Conservation (phyloP, 148 eudicot species). For the Tetragonia tetragonoides region DNA sequence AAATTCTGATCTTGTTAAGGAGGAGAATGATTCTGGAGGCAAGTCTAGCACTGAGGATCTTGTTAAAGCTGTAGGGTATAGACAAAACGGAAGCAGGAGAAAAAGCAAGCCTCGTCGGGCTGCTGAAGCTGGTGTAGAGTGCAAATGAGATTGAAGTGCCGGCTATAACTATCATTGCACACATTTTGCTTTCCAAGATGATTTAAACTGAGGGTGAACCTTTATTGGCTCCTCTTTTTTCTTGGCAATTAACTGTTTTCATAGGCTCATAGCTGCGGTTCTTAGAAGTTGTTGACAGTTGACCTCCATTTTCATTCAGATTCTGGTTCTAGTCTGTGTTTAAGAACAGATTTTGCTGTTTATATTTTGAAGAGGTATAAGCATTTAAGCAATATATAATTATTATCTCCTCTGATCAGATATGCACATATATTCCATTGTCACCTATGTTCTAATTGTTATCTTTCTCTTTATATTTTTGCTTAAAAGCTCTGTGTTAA, state of each 20-base stretch:
- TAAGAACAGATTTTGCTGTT: constrained; percentile 19
- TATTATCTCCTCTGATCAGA: background rate
- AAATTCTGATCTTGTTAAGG: constrained; percentile 32
- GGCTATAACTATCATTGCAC: constrained; percentile 7
- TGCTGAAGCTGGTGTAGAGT: constrained; percentile 84
- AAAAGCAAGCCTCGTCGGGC: constrained; percentile 78
- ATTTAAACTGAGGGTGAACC: constrained; percentile 11
- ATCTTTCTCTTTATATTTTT: background rate
- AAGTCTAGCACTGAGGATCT: constrained; percentile 27
- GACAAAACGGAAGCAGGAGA: constrained; percentile 68
- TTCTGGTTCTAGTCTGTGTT: constrained; percentile 6
- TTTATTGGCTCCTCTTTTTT: constrained; percentile 16
- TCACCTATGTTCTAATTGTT: background rate
- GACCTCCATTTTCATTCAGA: background rate
- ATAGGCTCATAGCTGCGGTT: background rate
- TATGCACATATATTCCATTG: background rate
- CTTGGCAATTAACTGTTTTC: background rate
- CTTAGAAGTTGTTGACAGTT: constrained; percentile 9
- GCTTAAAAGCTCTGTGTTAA: background rate
- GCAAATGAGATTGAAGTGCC: constrained; percentile 36
- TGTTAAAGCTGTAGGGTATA: constrained; percentile 54
- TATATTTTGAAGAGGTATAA: constrained; percentile 6
- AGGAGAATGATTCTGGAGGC: constrained; percentile 37
- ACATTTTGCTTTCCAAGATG: constrained; percentile 5
- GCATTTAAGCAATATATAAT: constrained; percentile 9